Evolutionary conservation across 495 filamentous ascomycete species (phyloP).

Genomic region (Chaetomium fimeti): DNA sequence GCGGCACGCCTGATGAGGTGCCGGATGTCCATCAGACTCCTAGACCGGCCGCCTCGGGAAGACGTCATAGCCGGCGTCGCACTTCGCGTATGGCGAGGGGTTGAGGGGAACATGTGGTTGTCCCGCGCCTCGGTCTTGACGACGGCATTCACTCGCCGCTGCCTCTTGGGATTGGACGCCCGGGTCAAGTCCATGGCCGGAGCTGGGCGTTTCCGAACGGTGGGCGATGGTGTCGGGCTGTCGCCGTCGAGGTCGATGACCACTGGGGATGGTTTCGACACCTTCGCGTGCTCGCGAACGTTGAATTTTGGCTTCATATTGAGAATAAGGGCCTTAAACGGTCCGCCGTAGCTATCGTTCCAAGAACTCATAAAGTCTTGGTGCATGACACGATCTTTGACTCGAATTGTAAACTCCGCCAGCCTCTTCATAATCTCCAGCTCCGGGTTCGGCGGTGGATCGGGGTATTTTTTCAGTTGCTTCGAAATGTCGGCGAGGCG

Average conservation of each 20-base stretch:
- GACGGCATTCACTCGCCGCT: slow-evolving; percentile 18
- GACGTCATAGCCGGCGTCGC: not conserved
- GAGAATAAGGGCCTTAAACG: slow-evolving; percentile 40
- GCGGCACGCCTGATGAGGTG: slow-evolving; percentile 38
- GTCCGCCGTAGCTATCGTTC: slow-evolving; percentile 33
- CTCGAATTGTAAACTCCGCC: slow-evolving; percentile 40
- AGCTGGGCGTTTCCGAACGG: slow-evolving; percentile 18
- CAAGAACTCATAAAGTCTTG: slow-evolving; percentile 34
- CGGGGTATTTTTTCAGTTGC: slow-evolving; percentile 53
- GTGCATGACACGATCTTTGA: slow-evolving; percentile 39
- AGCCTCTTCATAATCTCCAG: slow-evolving; percentile 48
- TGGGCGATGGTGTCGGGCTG: slow-evolving; percentile 29
- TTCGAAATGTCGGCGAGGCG: slow-evolving; percentile 48
- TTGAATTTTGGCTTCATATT: slow-evolving; percentile 46
- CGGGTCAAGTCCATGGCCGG: slow-evolving; percentile 7
- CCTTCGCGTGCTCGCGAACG: slow-evolving; percentile 29
- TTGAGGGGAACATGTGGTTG: not conserved
- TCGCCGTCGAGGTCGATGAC: slow-evolving; percentile 32
- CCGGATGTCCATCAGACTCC: slow-evolving; percentile 39
- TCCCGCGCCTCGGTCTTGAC: slow-evolving; percentile 29
- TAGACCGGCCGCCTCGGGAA: not conserved
- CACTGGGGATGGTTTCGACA: slow-evolving; percentile 9
- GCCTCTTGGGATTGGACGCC: slow-evolving; percentile 24
- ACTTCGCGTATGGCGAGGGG: slow-evolving; percentile 8
- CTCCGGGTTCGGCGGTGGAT: slow-evolving; percentile 54